A percentile compares a stretch with the other conserved stretches of the same genome.
Conservation (phyloP, 2,329 filamentous ascomycete species). For the Catunica adiposa region DNA sequence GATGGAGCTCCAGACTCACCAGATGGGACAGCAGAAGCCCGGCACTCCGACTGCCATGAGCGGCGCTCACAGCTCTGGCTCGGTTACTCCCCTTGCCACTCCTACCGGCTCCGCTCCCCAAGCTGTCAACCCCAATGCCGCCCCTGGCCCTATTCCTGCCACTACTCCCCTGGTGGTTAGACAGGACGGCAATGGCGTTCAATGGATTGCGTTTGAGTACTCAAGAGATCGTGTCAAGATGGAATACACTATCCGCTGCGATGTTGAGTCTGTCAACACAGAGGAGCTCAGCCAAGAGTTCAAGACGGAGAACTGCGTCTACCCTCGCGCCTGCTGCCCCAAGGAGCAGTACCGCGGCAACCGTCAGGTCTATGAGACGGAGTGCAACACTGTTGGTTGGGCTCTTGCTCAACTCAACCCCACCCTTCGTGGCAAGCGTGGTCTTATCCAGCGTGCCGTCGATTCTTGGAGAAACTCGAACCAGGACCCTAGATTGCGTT, state of each 20-base stretch:
- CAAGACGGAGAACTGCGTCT: slow-evolving; percentile 97
- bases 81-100: slow-evolving; percentile 25
- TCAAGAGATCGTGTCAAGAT: slow-evolving; percentile 95
- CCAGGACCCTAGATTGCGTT: slow-evolving; percentile 80
- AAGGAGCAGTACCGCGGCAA: slow-evolving; percentile 97
- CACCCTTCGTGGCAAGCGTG: slow-evolving; percentile 78
- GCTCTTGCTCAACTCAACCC: slow-evolving; percentile 86
- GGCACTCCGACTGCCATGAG: slow-evolving; percentile 26
- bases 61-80: slow-evolving; percentile 21
- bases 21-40: slow-evolving; percentile 39
- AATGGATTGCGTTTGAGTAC: slow-evolving; percentile 98
- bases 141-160: slow-evolving; percentile 88
- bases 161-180: slow-evolving; percentile 88
- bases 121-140: slow-evolving; percentile 72
- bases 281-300: slow-evolving; percentile 74
- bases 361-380: slow-evolving; percentile 86
- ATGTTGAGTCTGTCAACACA: slow-evolving; percentile 90
- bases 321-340: slow-evolving; percentile 81
- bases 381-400: slow-evolving; percentile 99
- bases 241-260: slow-evolving; percentile 97
- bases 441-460: slow-evolving; percentile 88
- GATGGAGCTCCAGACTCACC: slow-evolving; percentile 45
- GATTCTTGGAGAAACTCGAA: slow-evolving; percentile 99
- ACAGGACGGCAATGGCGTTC: slow-evolving; percentile 89
- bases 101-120: slow-evolving; percentile 27